Conservation (phyloP, 179 eudicot genomes). For the Camellia oleifera region DNA sequence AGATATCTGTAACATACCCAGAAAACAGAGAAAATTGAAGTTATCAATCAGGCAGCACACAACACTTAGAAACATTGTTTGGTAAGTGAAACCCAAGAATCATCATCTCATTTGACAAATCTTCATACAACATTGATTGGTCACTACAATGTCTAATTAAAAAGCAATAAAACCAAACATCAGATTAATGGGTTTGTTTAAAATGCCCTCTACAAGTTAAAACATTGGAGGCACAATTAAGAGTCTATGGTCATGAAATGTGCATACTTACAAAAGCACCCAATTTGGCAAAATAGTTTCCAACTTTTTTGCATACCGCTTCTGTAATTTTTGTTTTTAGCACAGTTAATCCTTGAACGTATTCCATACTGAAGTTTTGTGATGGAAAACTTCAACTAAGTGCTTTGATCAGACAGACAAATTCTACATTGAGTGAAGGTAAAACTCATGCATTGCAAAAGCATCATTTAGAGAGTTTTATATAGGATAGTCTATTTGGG, state of each 20-base stretch:
- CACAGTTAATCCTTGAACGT: too few relatives aligned
- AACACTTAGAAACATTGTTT: not conserved
- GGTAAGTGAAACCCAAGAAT: not conserved
- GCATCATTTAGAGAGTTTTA: too few relatives aligned
- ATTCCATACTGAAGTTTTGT: too few relatives aligned
- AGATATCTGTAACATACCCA: conserved; percentile 66
- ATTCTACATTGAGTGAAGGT: too few relatives aligned
- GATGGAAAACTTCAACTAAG: too few relatives aligned
- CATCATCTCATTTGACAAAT: not conserved
- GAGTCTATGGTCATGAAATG: not conserved
- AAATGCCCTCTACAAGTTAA: not conserved
- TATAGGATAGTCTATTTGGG: too few relatives aligned
- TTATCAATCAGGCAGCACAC: not conserved
- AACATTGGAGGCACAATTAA: not conserved
- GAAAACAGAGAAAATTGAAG: conserved; percentile 4
- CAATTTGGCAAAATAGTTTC: not conserved
- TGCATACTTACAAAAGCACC: not conserved
- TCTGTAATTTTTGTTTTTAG: too few relatives aligned
- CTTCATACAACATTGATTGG: not conserved
- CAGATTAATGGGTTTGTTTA: not conserved
- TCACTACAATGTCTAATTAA: not conserved
- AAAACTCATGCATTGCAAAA: too few relatives aligned
- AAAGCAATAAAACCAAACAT: not conserved
- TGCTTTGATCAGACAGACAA: too few relatives aligned
- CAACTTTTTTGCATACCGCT: too few relatives aligned